Base-by-base conservation (phyloP, 345 rosid genomes). In the Populus tremula region DNA sequence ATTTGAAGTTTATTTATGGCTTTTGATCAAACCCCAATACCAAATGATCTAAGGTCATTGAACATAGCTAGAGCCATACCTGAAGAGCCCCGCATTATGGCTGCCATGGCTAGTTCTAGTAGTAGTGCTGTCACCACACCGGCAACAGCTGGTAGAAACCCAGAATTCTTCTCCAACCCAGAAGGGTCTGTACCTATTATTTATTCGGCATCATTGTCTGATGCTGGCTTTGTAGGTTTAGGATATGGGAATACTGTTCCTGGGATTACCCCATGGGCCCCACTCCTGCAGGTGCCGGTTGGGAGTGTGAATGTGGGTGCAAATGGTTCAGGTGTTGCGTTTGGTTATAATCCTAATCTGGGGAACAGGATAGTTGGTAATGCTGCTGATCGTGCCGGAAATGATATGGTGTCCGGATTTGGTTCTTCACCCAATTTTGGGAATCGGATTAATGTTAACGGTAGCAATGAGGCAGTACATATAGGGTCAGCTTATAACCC, bases 31-130 rank as follows among this genome's bases (percentile, higher is more conserved):
- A 87, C 78, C 77, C 82, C 85, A 6, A 56, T 80, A 2, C 87
- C 89, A 5, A 81, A 80, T 39, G 93, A 90, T 74, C 87, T 80
- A 25, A 77, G 87, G 67, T 92, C 87, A 12, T 45, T 87, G 63
- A 84, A 87, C 75, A 71, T 87, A 62, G 81, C 89, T 67, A 78
- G 79, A 56, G 75, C 74, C 31, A 18, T 77, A 9, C 41, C 86
- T 1, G 91, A 92, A 67, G 93, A 91, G 79, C 80, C 90, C 76
- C 88, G 79, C 85, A 76, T 84, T 85, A 82, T 76, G 11, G 84
- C 77, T 33, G 80, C 43, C 53, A 53, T 41, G 18, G 50, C 74
- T 17, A 10, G 59, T 43, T 33, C 53, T 45, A 29, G 35, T 5
- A 36, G 47, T 29, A 41, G 72, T 14, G 1, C 85, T 25, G 35